phyloP scores from a whole-genome alignment of 345 rosid species.

The Anastatica hierochuntica region DNA sequence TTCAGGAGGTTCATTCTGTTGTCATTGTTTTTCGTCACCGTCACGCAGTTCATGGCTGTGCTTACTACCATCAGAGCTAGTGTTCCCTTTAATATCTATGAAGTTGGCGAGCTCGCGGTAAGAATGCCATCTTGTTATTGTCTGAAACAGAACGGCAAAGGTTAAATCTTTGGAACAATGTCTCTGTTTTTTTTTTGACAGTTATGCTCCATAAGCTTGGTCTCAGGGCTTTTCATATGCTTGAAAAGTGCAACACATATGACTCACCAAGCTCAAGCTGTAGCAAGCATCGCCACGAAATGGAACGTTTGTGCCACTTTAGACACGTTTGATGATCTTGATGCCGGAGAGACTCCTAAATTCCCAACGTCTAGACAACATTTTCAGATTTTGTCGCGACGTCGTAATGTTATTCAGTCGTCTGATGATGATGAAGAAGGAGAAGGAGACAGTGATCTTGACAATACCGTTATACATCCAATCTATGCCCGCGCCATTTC shows the following conservation, averaged over 20 bases:
- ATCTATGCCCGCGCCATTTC: constrained; percentile 53
- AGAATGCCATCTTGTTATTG: not conserved
- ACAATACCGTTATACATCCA: constrained; percentile 42
- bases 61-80: constrained; percentile 49
- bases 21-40: constrained; percentile 59
- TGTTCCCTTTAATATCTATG: constrained; percentile 47
- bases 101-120: constrained; percentile 79
- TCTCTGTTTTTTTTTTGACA: constrained; percentile 22
- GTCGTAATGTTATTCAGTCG: constrained; percentile 27
- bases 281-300: constrained; percentile 64
- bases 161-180: not conserved
- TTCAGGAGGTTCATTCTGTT: constrained; percentile 53
- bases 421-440: constrained; percentile 56
- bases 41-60: constrained; percentile 60
- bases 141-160: not conserved
- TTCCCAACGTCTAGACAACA: constrained; percentile 16
- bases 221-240: constrained; percentile 77
- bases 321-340: constrained; percentile 46
- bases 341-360: constrained; percentile 47
- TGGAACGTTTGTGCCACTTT: constrained; percentile 82
- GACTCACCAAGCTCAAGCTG: constrained; percentile 69
- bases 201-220: constrained; percentile 71
- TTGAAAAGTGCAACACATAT: constrained; percentile 72
- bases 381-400: constrained; percentile 18
- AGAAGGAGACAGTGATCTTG: constrained; percentile 50